Percentiles rank a stretch among this genome's conserved stretches.
Evolutionary conservation across 2,329 filamentous ascomycete genomes (phyloP).

Genomic region (Myrmaecium sp.): DNA sequence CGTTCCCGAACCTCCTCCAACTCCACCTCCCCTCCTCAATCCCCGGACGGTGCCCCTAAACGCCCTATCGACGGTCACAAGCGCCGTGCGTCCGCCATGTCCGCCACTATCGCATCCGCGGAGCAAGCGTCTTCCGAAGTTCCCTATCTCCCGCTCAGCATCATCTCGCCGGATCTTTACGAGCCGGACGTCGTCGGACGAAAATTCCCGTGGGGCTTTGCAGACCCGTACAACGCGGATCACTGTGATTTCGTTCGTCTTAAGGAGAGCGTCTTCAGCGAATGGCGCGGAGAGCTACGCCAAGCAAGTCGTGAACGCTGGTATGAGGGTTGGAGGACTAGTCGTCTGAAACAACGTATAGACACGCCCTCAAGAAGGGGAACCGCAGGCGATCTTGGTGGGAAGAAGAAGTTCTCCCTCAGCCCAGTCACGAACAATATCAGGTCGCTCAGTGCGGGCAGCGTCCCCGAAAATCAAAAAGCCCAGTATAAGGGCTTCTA

Average conservation of each 20-base stretch:
- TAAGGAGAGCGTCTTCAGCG: conserved; percentile 80
- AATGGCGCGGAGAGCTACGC: conserved; percentile 82
- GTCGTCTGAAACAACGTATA: conserved; percentile 29
- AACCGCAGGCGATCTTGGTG: no score
- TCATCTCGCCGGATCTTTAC: conserved; percentile 87
- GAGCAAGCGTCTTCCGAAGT: conserved; percentile 23
- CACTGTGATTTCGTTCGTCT: conserved; percentile 90
- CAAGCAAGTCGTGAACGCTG: conserved; percentile 81
- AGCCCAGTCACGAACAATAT: no score
- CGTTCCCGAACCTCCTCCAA: conserved; percentile 16
- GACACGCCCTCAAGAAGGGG: no score
- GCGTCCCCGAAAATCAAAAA: no score
- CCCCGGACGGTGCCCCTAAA: conserved; percentile 12
- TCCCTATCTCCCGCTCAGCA: conserved; percentile 72
- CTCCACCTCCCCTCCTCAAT: conserved; percentile 16
- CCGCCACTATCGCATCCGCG: conserved; percentile 12
- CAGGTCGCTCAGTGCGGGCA: no score
- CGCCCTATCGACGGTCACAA: conserved; percentile 17
- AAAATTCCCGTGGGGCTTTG: conserved; percentile 91
- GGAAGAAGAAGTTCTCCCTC: no score
- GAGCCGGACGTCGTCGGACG: conserved; percentile 65
- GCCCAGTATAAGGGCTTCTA: no score
- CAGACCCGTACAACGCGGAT: conserved; percentile 74
- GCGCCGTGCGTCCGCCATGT: conserved; percentile 24
- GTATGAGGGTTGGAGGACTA: conserved; percentile 89